phyloP scores from a whole-genome alignment of 2,329 filamentous ascomycete species.

The Sarocladium kiliense region DNA sequence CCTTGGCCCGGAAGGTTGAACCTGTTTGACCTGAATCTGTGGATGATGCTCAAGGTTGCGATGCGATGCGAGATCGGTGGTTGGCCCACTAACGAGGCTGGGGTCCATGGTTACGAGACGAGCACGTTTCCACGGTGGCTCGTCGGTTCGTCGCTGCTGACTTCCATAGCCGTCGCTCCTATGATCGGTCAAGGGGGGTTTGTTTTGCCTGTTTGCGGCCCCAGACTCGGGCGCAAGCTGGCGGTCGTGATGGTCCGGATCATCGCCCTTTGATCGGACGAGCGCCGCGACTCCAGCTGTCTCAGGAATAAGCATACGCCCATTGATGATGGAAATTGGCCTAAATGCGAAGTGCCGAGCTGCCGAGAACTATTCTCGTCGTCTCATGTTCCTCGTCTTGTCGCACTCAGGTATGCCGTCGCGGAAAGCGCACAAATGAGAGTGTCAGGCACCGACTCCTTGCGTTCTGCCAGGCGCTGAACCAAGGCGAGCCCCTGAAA shows the following conservation, averaged over 20 bases:
- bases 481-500: slow-evolving; percentile 14
- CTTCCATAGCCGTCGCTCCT: not conserved
- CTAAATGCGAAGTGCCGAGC: not conserved
- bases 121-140: not conserved
- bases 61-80: not conserved
- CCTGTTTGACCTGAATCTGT: slow-evolving; percentile 3
- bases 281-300: not conserved
- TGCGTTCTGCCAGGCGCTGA: not conserved
- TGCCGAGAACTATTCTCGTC: not conserved
- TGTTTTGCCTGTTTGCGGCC: not conserved
- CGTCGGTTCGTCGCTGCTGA: too few species aligned
- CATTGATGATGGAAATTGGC: not conserved
- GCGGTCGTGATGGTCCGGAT: slow-evolving; percentile 1
- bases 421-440: not conserved
- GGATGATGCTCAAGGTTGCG: not conserved
- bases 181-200: not conserved
- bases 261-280: slow-evolving; percentile 2
- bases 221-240: not conserved
- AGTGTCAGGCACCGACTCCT: not conserved
- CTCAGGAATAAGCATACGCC: not conserved
- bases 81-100: not conserved
- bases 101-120: not conserved
- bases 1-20: not conserved
- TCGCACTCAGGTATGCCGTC: not conserved
- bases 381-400: slow-evolving; percentile 1